A percentile compares a stretch with the other conserved stretches of the same genome.
Evolutionary conservation across 2,329 filamentous ascomycete species (phyloP).

Genomic region (Neofusicoccum ribis): DNA sequence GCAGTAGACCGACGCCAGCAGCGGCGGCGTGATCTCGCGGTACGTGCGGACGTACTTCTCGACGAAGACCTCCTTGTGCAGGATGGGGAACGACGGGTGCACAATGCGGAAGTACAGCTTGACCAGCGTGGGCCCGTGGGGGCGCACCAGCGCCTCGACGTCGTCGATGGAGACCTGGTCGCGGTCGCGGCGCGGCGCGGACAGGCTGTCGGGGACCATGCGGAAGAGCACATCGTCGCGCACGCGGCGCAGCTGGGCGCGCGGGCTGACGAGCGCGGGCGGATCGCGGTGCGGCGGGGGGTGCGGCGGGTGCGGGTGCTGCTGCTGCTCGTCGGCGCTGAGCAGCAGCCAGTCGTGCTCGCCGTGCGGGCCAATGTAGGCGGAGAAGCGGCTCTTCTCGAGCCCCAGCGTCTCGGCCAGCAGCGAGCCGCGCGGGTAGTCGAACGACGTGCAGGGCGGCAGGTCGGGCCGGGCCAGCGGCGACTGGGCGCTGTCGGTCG

Average conservation of each 20-base stretch:
- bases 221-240: background rate
- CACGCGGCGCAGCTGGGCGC: background rate
- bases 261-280: background rate
- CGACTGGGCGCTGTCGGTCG: background rate
- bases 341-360: slow-evolving; percentile 32
- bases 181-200: slow-evolving; percentile 20
- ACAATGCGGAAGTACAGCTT: slow-evolving; percentile 71
- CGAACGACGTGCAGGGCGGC: background rate
- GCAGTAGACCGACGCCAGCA: slow-evolving; percentile 62
- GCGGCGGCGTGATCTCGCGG: slow-evolving; percentile 59
- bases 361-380: slow-evolving; percentile 32
- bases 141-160: slow-evolving; percentile 69
- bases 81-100: slow-evolving; percentile 59
- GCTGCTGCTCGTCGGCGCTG: slow-evolving; percentile 20
- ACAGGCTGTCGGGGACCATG: background rate
- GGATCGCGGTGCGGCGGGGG: background rate
- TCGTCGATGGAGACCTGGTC: slow-evolving; percentile 51
- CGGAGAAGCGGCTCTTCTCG: slow-evolving; percentile 33
- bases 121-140: slow-evolving; percentile 69
- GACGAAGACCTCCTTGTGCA: slow-evolving; percentile 63
- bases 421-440: slow-evolving; percentile 24
- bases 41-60: slow-evolving; percentile 61
- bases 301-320: background rate
- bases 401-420: slow-evolving; percentile 37
- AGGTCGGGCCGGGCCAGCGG: background rate